Conservation (phyloP, 768 basidiomycete genomes). For the Kwoniella newhampshirensis region DNA sequence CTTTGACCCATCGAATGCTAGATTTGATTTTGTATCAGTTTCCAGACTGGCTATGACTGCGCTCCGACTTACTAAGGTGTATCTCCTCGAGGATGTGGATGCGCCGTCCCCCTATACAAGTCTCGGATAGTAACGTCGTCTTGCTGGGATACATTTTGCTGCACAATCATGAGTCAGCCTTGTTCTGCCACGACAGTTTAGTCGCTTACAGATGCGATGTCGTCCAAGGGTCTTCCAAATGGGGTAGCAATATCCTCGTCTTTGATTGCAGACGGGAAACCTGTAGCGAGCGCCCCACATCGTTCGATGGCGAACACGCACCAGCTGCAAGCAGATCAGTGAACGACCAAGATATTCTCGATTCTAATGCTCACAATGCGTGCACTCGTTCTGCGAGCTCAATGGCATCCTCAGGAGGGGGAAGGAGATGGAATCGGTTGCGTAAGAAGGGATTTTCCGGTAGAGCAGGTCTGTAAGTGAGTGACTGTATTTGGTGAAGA, state of each 20-base stretch:
- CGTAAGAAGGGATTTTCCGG: constrained; percentile 33
- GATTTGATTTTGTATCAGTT: too few relatives aligned
- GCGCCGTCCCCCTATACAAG: constrained; percentile 24
- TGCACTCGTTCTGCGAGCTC: constrained; percentile 45
- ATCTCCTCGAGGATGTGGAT: constrained; percentile 28
- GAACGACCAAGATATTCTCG: not conserved
- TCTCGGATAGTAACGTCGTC: constrained; percentile 40
- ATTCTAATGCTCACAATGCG: constrained; percentile 32
- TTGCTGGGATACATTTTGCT: constrained; percentile 31
- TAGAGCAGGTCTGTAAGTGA: constrained; percentile 22
- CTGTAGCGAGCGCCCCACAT: constrained; percentile 34
- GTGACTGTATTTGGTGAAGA: constrained; percentile 40
- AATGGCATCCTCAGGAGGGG: constrained; percentile 41
- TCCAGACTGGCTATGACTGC: too few relatives aligned
- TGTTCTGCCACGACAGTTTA: not conserved
- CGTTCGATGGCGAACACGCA: constrained; percentile 35
- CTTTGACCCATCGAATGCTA: constrained; percentile 37
- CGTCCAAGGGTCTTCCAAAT: constrained; percentile 35
- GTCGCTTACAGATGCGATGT: constrained; percentile 36
- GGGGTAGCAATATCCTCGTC: constrained; percentile 48
- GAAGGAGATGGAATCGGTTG: constrained; percentile 29
- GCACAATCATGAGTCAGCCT: not conserved
- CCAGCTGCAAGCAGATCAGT: constrained; percentile 30
- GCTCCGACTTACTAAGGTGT: constrained; percentile 26
- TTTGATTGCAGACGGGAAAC: constrained; percentile 29